A percentile compares a stretch with the other conserved stretches of the same genome.
phyloP scores from a whole-genome alignment of 2,329 filamentous ascomycete genomes.

The Talaromyces islandicus region DNA sequence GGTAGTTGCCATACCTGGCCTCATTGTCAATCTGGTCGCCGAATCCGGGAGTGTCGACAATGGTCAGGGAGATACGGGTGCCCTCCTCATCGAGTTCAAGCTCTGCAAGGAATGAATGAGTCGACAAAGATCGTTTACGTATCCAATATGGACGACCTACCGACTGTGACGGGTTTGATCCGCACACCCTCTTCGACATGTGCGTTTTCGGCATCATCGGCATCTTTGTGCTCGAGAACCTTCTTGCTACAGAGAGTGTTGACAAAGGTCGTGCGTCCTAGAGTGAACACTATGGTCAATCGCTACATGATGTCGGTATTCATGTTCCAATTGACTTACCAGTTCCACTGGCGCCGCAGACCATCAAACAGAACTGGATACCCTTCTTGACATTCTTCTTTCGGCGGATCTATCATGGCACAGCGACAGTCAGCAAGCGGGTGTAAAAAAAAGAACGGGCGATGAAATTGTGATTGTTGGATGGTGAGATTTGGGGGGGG shows the following conservation, averaged over 20 bases:
- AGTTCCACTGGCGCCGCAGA: conserved; percentile 97
- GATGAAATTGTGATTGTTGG: background rate
- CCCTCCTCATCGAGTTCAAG: conserved; percentile 96
- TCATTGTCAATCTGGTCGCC: conserved; percentile 99
- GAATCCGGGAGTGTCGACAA: conserved; percentile 97
- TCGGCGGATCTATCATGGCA: conserved; percentile 72
- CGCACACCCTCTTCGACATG: conserved; percentile 95
- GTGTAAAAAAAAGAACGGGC: background rate
- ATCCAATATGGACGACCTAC: conserved; percentile 49
- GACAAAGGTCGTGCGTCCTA: conserved; percentile 96
- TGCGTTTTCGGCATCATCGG: conserved; percentile 80
- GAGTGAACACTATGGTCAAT: background rate
- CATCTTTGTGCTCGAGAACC: conserved; percentile 85
- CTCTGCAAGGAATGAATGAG: conserved; percentile 51
- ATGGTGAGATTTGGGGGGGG: conserved; percentile 6
- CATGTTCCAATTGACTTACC: conserved; percentile 51
- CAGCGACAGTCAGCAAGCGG: background rate
- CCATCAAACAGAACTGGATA: conserved; percentile 99
- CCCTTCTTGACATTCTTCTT: conserved; percentile 99
- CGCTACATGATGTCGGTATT: background rate
- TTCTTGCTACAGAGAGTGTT: conserved; percentile 97
- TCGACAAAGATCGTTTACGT: background rate
- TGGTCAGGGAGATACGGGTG: conserved; percentile 94
- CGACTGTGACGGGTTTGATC: conserved; percentile 97
- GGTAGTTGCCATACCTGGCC: conserved; percentile 63